phyloP scores from a whole-genome alignment of 306 rosid genomes.

The Cucurbita pepo region DNA sequence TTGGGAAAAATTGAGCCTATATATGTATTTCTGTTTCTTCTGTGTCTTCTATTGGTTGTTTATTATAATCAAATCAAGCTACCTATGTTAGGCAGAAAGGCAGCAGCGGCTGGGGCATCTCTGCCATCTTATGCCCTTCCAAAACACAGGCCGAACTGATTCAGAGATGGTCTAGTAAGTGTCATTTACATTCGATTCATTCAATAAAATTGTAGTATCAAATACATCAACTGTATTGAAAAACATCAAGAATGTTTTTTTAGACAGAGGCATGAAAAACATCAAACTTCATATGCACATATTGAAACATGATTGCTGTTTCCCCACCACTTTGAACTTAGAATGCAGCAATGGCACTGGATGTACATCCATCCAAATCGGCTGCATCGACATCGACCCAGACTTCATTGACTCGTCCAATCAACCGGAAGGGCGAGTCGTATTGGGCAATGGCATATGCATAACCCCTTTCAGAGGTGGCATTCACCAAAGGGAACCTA shows the following conservation, averaged over 20 bases:
- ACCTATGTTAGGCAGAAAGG: constrained; percentile 49
- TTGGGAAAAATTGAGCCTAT: constrained; percentile 23
- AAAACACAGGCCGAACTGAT: constrained; percentile 22
- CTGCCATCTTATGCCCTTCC: constrained; percentile 29
- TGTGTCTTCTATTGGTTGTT: constrained; percentile 41
- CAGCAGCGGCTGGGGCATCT: constrained; percentile 21
- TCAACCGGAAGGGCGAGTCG: constrained; percentile 29
- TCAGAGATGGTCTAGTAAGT: not conserved
- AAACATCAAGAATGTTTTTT: not conserved
- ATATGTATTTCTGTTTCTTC: constrained; percentile 40
- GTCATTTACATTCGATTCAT: constrained; percentile 3
- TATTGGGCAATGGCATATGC: constrained; percentile 76
- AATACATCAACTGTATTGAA: not conserved
- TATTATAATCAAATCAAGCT: constrained; percentile 50
- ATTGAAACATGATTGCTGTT: not conserved
- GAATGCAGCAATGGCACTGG: constrained; percentile 19
- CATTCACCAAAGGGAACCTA: constrained; percentile 44
- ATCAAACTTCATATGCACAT: not conserved
- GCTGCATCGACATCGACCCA: constrained; percentile 55
- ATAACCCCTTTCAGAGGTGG: constrained; percentile 17
- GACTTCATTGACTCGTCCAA: constrained; percentile 53
- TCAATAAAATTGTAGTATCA: constrained; percentile 9
- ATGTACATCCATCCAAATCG: constrained; percentile 19
- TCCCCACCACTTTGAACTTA: constrained; percentile 6
- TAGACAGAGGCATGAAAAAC: not conserved